Evolutionary conservation across 2,329 filamentous ascomycete species (phyloP), one percentile per base, ranked within the genome.

Genomic region (Chrysoporthe austroafricana): DNA sequence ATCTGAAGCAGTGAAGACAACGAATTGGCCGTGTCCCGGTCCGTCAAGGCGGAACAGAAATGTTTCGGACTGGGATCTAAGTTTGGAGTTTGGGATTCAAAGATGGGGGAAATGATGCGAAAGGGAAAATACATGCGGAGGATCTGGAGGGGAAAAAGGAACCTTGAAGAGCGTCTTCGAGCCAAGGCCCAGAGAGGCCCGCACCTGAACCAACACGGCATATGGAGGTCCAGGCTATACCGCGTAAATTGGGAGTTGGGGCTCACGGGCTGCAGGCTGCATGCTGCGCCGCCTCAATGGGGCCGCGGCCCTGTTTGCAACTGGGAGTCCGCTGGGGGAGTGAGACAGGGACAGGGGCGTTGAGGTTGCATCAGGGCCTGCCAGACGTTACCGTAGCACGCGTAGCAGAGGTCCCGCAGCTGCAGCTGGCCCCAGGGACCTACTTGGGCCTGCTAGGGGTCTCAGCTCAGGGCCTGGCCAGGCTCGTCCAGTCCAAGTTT

Each of bases 31-130:
- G 54, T 46, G 48, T 61, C 52, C 43, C 21, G 39, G 52, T 52
- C 26, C 42, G 62, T 58, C 62, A n/a, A 58, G 64, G 60, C 52
- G 65, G 64, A 59, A 58, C 44, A 62, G 60, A 56, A 56, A 60
- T 64, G 62, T 65, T 67, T 69, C 67, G 67, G 67, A 69, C 67
- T 63, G 64, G 64, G 67, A 69, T 66, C 58, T 66, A 48, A 59
- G 48, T 63, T 57, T 62, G 46, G 50, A 26, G 42, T 48, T 34
- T 44, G 43, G 39, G 26, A 46, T 44, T 57, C 34, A 43, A 59
- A 39, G 32, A 52, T 16, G 46, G 34, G 36, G 42, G 13, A 56
- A 58, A 43, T 50, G 60, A 59, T 39, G 54, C 34, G 54, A 32
- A 57, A 61, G n/a, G 46, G 43, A 39, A 59, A 36, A 26, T 66